Evolutionary conservation across 441 rosid genomes (phyloP), one percentile per base, ranked within the genome.

Genomic region (Raphanus hybrid): DNA sequence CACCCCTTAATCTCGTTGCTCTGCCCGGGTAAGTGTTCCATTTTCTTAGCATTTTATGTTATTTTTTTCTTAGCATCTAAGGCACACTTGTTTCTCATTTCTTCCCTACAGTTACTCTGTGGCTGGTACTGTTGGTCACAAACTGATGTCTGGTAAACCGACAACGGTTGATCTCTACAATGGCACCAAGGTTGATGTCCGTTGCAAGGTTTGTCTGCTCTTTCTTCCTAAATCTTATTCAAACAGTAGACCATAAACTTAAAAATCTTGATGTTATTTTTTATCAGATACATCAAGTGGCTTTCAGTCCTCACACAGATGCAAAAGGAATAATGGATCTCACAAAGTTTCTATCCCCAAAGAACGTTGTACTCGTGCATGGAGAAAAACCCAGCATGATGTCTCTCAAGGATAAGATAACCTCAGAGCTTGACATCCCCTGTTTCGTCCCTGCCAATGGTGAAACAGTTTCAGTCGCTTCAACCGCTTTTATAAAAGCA

Each of bases 261-360:
- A 18, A 37, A 64, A 41, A 18, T 20, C 41, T 63, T 69, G 65
- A 10, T 35, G 48, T 23, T 45, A 26, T 70, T 43, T 8, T 65
- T 37, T 37, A 29, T 50, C 84, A 95, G 99, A 88, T 95, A 79
- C 99, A 93, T 81, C 98, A 95, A 78, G 82, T 93, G 76, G 86
- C 98, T 64, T 95, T 96, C 86, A 93, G 95, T 84, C 92, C 98
- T 67, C 99, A 93, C 81, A 92, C 98, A 16, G 99, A 96, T 77
- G 87, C 90, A 23, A 91, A 93, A 84, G 97, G 97, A 66, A 93
- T 90, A 60, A 89, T 93, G 97, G 97, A 96, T 87, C 98, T 91
- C 48, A 85, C 86, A 10, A 91, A 80, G 76, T 93, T 90, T 83
- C 97, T 93, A 18, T 84, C 89, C 16, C 99, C 98, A 0, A 88